Evolutionary conservation across 371 early-diverging fungal species (phyloP), one percentile per base, ranked within the genome.

Genomic region (Mucor lusitanicus): DNA sequence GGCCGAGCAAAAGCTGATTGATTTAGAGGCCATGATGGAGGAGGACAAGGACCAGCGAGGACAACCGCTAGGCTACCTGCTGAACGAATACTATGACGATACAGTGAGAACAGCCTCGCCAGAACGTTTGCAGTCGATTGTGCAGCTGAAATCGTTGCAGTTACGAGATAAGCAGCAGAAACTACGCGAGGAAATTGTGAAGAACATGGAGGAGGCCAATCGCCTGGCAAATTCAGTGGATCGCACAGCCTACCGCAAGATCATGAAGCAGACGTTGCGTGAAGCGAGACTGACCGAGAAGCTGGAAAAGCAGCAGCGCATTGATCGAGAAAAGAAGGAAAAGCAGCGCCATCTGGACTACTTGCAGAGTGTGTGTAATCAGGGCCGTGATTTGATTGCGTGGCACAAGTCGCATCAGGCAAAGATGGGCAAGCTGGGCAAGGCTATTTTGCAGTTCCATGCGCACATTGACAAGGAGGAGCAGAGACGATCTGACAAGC

Each of bases 251-350:
- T 95, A 90, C 71, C 90, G 94, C 35, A 85, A 95, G 25, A 83
- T 92, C 75, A 95, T 96, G 88, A 95, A 93, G 74, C 93, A 90
- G 63, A 89, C 92, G 3, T 68, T 93, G 54, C 88, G 94, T 19
- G 97, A 97, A 66, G 94, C 94, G 7, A 83, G 91, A 23, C 84
- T 91, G 70, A 95, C 96, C 3, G 97, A 97, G 74, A 90, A 88
- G 72, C 83, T 93, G 28, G 97, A 97, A 72, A 83, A 90, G n/a
- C 92, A 91, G 67, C 94, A 94, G 68, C 82, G 95, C 23, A 80
- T 87, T 57, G 95, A 97, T 66, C 85, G 95, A 60, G 97, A 96
- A 72, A 90, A 91, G 70, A 83, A 89, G 42, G 94, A 97, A 79
- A 86, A 87, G 71, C 90, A 92, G 69, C 89, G 92, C 65, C 95